These are phyloP conservation scores for Symbiodinium natans DNA, from an alignment of 73 alveolate genomes.

Conservation along the genomic window DNA sequence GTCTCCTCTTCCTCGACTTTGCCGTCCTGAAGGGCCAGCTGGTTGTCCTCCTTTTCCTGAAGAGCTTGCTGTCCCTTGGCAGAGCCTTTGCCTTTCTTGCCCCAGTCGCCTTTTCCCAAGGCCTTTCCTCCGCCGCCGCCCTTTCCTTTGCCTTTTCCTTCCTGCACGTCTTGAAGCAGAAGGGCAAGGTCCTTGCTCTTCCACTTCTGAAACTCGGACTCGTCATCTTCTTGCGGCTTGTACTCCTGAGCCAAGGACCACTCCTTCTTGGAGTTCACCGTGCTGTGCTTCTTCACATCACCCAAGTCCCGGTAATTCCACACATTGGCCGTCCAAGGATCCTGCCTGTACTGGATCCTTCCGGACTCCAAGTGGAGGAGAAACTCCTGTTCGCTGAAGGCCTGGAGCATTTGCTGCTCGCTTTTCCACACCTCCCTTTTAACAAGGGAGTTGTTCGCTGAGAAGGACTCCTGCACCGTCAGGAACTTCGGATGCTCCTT, in stretches of 20 bases:
- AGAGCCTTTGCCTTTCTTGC: slow-evolving; percentile 14
- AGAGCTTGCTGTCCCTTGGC: neutral
- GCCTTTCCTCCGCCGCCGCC: neutral
- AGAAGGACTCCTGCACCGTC: neutral
- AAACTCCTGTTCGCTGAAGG: neutral
- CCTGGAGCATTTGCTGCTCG: neutral
- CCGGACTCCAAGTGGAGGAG: neutral
- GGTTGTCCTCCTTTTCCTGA: neutral
- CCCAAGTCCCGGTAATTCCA: slow-evolving; percentile 4
- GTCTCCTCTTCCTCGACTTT: neutral
- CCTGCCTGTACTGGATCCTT: neutral
- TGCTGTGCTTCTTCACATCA: neutral
- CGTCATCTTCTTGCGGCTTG: neutral
- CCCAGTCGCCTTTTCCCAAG: slow-evolving; percentile 11
- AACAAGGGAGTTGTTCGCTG: neutral
- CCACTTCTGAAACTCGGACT: neutral
- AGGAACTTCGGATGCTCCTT: neutral
- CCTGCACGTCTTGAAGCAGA: neutral
- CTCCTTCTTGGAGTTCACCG: neutral
- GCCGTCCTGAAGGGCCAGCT: neutral
- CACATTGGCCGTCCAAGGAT: slow-evolving; percentile 1
- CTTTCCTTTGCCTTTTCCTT: neutral
- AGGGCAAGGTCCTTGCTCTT: neutral
- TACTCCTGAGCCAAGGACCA: neutral
- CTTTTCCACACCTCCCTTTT: slow-evolving; percentile 12